Evolutionary conservation across 2,329 filamentous ascomycete genomes (phyloP).

Genomic region (Sporothrix globosa): DNA sequence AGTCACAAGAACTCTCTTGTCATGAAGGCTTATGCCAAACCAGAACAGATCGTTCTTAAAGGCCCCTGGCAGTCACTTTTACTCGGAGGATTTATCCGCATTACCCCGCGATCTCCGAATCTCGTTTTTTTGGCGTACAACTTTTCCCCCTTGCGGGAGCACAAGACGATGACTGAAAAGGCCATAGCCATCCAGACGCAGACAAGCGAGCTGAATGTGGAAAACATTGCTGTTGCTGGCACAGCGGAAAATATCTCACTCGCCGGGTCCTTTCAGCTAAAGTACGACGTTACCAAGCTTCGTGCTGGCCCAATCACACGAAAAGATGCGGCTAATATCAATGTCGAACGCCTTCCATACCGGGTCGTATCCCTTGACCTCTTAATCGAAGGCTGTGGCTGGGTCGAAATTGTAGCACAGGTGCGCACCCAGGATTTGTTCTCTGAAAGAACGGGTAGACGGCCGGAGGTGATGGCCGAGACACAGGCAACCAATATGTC

Average conservation of each 20-base stretch:
- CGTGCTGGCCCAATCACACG: constrained; percentile 74
- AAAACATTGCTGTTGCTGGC: constrained; percentile 65
- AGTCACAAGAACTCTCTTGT: constrained; percentile 69
- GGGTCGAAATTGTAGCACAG: constrained; percentile 86
- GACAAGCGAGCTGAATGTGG: constrained; percentile 60
- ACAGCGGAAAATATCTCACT: constrained; percentile 62
- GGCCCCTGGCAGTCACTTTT: constrained; percentile 74
- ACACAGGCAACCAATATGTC: constrained; percentile 14
- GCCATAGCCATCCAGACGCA: constrained; percentile 73
- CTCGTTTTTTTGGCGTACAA: constrained; percentile 77
- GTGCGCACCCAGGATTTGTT: constrained; percentile 63
- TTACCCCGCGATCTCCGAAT: constrained; percentile 72
- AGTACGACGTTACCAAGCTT: constrained; percentile 80
- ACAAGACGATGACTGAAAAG: constrained; percentile 79
- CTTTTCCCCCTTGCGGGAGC: constrained; percentile 77
- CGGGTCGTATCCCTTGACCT: constrained; percentile 80
- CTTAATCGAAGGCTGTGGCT: constrained; percentile 88
- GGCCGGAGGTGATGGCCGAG: constrained; percentile 21
- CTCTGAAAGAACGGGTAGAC: constrained; percentile 25
- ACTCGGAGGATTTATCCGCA: constrained; percentile 81
- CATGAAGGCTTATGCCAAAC: constrained; percentile 75
- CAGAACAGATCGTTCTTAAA: constrained; percentile 73
- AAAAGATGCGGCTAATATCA: constrained; percentile 63
- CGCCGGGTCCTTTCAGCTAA: constrained; percentile 75
- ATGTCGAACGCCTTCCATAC: constrained; percentile 74